Conservation (phyloP, 2,329 filamentous ascomycete genomes). For the Esteya vermicola region DNA sequence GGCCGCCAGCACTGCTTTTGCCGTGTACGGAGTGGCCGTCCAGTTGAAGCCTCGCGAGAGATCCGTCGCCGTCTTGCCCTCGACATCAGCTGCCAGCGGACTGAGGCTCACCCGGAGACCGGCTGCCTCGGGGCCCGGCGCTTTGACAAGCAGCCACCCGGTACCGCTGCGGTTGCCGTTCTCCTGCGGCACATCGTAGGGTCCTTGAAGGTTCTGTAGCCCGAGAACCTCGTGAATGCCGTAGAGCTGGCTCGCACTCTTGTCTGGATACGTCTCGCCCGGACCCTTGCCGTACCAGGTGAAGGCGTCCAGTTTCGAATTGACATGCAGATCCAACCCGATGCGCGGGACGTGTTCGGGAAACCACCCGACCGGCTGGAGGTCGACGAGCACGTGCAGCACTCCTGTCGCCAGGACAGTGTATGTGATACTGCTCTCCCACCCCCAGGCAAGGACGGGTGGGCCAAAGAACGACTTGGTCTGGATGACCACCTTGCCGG, state of each 20-base stretch:
- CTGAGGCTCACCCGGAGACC: background rate
- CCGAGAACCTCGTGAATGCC: constrained; percentile 29
- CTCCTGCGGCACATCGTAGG: constrained; percentile 56
- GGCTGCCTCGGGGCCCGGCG: background rate
- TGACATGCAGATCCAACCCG: constrained; percentile 42
- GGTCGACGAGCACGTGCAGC: constrained; percentile 28
- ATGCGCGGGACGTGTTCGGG: constrained; percentile 45
- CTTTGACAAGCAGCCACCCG: constrained; percentile 30
- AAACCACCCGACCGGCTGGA: constrained; percentile 30
- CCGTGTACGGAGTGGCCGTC: constrained; percentile 37
- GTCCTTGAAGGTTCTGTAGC: constrained; percentile 36
- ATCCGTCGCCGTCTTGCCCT: background rate
- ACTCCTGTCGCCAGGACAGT: constrained; percentile 27
- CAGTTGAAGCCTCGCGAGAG: constrained; percentile 31
- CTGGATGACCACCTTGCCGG: constrained; percentile 21
- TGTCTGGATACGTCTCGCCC: constrained; percentile 51
- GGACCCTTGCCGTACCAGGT: constrained; percentile 50
- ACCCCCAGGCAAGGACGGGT: constrained; percentile 46
- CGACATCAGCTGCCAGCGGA: background rate
- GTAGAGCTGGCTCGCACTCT: constrained; percentile 36
- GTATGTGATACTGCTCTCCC: constrained; percentile 20
- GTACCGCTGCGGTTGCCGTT: constrained; percentile 49
- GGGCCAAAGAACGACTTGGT: constrained; percentile 39
- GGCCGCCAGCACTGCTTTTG: constrained; percentile 38
- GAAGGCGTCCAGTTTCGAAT: constrained; percentile 28